phyloP scores from a whole-genome alignment of 768 basidiomycete species.

The Lyophyllum semitale region DNA sequence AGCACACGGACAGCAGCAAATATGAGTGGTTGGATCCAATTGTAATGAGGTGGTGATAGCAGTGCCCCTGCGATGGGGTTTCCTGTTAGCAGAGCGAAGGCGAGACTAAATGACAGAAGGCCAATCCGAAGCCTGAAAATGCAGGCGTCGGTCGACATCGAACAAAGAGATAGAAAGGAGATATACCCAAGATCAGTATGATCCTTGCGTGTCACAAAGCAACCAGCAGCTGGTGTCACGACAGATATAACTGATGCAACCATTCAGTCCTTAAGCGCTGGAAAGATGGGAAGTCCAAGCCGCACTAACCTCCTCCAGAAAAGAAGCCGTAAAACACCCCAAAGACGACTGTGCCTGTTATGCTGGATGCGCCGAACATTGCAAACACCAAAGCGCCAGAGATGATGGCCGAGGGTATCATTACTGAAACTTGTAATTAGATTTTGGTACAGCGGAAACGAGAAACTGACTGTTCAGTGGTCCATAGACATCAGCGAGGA shows the following conservation, averaged over 20 bases:
- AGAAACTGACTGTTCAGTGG: slow-evolving; percentile 45
- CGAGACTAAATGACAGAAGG: slow-evolving; percentile 42
- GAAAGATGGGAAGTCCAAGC: background rate
- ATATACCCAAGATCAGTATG: slow-evolving; percentile 45
- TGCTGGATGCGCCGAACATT: slow-evolving; percentile 47
- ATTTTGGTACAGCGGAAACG: background rate
- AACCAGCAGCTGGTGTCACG: slow-evolving; percentile 38
- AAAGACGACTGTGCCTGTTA: slow-evolving; percentile 44
- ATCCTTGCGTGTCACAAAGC: slow-evolving; percentile 39
- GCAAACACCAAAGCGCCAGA: slow-evolving; percentile 49
- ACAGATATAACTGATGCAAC: slow-evolving; percentile 38
- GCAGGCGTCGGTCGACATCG: background rate
- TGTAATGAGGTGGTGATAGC: slow-evolving; percentile 35
- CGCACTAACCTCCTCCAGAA: slow-evolving; percentile 49
- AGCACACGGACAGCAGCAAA: slow-evolving; percentile 41
- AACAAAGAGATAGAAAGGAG: background rate
- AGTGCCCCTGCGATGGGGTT: slow-evolving; percentile 56
- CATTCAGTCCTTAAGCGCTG: background rate
- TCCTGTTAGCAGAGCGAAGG: slow-evolving; percentile 48
- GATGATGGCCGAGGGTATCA: slow-evolving; percentile 41
- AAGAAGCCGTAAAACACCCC: slow-evolving; percentile 56
- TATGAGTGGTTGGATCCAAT: slow-evolving; percentile 44
- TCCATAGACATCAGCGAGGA: slow-evolving; percentile 50
- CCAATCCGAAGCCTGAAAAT: slow-evolving; percentile 44
- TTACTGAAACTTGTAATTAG: slow-evolving; percentile 28